A percentile compares a stretch with the other conserved stretches of the same genome.
phyloP scores from a whole-genome alignment of 1,284 basidiomycete species.

The Kwoniella shivajii region DNA sequence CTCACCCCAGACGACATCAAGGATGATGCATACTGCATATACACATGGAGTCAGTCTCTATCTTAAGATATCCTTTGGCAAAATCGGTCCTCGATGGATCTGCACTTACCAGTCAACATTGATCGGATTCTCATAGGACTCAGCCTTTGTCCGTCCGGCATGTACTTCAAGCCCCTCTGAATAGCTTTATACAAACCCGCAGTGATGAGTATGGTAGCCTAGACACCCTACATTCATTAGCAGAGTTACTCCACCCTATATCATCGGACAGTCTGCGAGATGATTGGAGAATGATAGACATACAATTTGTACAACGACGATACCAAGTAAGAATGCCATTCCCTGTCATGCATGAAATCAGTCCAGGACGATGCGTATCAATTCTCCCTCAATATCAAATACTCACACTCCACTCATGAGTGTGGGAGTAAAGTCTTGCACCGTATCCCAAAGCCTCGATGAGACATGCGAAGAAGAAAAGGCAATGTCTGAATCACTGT shows the following conservation, averaged over 20 bases:
- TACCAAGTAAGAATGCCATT: slow-evolving; percentile 30
- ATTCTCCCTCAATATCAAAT: neutral
- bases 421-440: slow-evolving; percentile 30
- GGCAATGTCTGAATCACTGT: slow-evolving; percentile 28
- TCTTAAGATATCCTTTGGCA: neutral
- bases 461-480: slow-evolving; percentile 29
- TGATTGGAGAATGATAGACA: slow-evolving; percentile 1
- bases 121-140: slow-evolving; percentile 38
- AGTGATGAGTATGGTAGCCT: slow-evolving; percentile 25
- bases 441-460: slow-evolving; percentile 34
- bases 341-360: slow-evolving; percentile 10
- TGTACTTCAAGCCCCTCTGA: slow-evolving; percentile 36
- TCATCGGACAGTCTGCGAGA: slow-evolving; percentile 1
- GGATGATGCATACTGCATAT: slow-evolving; percentile 30
- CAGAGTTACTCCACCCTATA: neutral
- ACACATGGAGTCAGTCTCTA: too few relatives aligned
- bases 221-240: too few relatives aligned
- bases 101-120: slow-evolving; percentile 29
- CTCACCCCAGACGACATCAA: slow-evolving; percentile 33
- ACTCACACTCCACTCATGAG: slow-evolving; percentile 27
- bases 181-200: slow-evolving; percentile 38
- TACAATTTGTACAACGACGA: slow-evolving; percentile 31
- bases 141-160: slow-evolving; percentile 23
- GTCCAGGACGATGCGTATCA: slow-evolving; percentile 1
- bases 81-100: slow-evolving; percentile 3